Evolutionary conservation across 2,329 filamentous ascomycete species (phyloP).

Genomic region (Aspergillus sojae): DNA sequence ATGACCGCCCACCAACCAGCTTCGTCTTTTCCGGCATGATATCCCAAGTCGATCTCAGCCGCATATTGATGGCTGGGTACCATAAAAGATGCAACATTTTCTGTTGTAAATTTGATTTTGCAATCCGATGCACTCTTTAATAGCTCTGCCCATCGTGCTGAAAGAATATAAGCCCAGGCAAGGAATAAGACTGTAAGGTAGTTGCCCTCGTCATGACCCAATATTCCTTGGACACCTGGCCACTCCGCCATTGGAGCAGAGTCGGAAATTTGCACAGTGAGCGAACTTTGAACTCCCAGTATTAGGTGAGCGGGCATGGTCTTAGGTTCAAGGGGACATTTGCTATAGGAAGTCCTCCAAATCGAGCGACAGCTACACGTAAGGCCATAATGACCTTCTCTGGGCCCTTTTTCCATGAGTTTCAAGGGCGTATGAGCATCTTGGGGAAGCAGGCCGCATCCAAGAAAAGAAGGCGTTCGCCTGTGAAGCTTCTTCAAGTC

Average conservation of each 20-base stretch:
- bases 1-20: background rate
- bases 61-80: background rate
- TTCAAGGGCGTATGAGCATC: background rate
- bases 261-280: slow-evolving; percentile 1
- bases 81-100: too few species aligned
- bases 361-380: background rate
- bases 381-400: background rate
- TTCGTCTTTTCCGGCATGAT: background rate
- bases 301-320: background rate
- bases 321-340: background rate
- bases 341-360: background rate
- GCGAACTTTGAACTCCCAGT: background rate
- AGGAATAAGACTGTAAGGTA: slow-evolving; percentile 1
- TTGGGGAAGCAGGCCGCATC: background rate
- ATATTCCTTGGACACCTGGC: background rate
- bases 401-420: background rate
- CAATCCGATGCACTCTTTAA: background rate
- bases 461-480: slow-evolving; percentile 1
- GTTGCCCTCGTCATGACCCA: background rate
- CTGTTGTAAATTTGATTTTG: background rate
- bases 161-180: slow-evolving; percentile 6
- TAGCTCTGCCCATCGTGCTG: slow-evolving; percentile 2
- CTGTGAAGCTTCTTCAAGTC: background rate
- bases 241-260: background rate
- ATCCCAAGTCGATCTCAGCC: background rate